phyloP scores from a whole-genome alignment of 805 yeast species.

The Hanseniaspora pseudoguilliermondii region DNA sequence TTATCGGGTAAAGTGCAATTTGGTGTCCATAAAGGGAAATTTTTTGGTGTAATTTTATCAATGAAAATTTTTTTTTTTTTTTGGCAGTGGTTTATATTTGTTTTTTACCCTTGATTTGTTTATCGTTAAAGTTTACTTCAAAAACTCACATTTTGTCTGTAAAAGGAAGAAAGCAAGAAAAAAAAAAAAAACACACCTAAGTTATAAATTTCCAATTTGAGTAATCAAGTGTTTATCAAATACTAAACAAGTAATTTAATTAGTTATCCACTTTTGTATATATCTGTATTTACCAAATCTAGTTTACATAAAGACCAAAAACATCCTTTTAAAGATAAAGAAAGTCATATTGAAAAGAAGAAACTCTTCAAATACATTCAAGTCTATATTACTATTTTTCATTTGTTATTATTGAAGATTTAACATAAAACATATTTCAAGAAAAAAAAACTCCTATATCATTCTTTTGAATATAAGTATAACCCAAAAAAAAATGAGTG shows the following conservation, averaged over 20 bases:
- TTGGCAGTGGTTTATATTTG: no score
- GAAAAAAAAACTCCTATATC: no score
- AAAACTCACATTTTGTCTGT: no score
- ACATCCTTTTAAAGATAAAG: no score
- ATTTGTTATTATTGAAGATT: no score
- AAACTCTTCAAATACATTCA: no score
- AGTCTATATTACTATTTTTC: no score
- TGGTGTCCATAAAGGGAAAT: slow-evolving; percentile 1
- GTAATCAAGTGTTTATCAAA: slow-evolving; percentile 2
- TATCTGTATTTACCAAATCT: not conserved
- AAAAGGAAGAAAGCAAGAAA: not conserved
- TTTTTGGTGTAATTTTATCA: not conserved
- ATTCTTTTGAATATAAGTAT: no score
- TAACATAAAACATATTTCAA: no score
- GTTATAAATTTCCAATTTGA: not conserved
- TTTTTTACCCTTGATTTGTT: not conserved
- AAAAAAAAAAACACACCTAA: not conserved
- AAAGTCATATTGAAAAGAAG: no score
- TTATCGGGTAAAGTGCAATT: not conserved
- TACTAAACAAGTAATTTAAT: slow-evolving; percentile 2
- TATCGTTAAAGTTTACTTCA: not conserved
- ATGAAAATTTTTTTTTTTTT: not conserved
- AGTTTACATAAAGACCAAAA: not conserved
- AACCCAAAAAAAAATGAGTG: not conserved
- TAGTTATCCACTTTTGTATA: not conserved